Base-by-base conservation (phyloP, 768 basidiomycete species). In the Chalciporus chontae region DNA sequence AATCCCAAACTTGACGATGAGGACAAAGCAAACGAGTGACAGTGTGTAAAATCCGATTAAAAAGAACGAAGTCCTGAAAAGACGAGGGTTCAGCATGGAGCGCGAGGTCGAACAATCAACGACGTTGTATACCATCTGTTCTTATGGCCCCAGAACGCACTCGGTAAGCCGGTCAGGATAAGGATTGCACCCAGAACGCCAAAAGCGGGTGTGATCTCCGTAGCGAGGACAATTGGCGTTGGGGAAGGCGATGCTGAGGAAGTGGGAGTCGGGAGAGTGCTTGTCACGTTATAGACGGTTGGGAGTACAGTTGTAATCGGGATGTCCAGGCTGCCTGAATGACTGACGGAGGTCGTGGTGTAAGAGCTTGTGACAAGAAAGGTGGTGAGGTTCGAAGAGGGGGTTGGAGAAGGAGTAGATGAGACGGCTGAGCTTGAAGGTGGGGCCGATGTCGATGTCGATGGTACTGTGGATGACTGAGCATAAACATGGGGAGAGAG, bases 131-230 rank as follows among this genome's bases (percentile, higher is more conserved):
- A 88, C 93, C 94, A 95, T 77, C 93, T 75, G 67, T 96, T 94
- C 77, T 95, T 95, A 72, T 94, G 92, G 18, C 94, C 94, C 71
- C 90, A 85, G 58, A 92, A 91, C 3, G 90, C 88, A 45, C 90
- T 88, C 8, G 92, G 91, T 6, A 94, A 73, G 41, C 94, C 94
- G 8, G 90, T 92, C 43, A 96, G 62, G 57, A 96, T 92, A 64
- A 97, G 82, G 53, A 96, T 69, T 5, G 81, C 88, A 41, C 94
- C 94, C 14, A 94, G 77, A 26, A 94, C 89, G 44, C 84, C 93
- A 68, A 94, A 97, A 14, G 84, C 93, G 23, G 90, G 90, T 61
- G 92, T 89, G 32, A 95, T 72, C 62, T 72, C 78, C 17, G 93
- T 92, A 18, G 75, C 79, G 13, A 77, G 73, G 54, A 57, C 63